phyloP scores from a whole-genome alignment of 345 rosid species.

The Populus ilicifolia region DNA sequence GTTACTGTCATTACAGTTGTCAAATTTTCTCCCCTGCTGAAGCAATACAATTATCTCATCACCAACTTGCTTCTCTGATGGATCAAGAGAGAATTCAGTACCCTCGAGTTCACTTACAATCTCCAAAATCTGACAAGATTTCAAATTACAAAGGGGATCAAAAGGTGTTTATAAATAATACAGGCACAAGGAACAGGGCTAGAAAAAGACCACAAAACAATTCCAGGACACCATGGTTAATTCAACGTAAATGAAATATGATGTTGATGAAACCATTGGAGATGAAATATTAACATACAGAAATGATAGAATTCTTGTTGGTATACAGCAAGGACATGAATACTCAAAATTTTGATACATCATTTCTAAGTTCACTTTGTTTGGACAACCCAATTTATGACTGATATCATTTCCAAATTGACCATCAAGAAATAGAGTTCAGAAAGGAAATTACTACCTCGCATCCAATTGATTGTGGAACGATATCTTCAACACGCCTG shows the following conservation, averaged over 20 bases:
- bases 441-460: conserved; percentile 43
- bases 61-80: conserved; percentile 88
- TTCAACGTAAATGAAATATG: background rate
- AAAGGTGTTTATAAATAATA: background rate
- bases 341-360: background rate
- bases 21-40: conserved; percentile 85
- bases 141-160: conserved; percentile 7
- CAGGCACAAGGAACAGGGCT: background rate
- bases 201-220: background rate
- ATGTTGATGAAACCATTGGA: background rate
- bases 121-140: conserved; percentile 66
- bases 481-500: conserved; percentile 90
- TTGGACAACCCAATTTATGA: background rate
- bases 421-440: background rate
- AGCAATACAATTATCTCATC: conserved; percentile 79
- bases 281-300: background rate
- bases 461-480: conserved; percentile 75
- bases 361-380: background rate
- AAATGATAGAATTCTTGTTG: background rate
- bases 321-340: background rate
- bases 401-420: background rate
- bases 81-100: conserved; percentile 57
- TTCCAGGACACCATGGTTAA: background rate
- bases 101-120: conserved; percentile 67
- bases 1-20: conserved; percentile 46